Evolutionary conservation across 805 yeast genomes (phyloP).

Genomic region (Tetrapisispora fleetii): DNA sequence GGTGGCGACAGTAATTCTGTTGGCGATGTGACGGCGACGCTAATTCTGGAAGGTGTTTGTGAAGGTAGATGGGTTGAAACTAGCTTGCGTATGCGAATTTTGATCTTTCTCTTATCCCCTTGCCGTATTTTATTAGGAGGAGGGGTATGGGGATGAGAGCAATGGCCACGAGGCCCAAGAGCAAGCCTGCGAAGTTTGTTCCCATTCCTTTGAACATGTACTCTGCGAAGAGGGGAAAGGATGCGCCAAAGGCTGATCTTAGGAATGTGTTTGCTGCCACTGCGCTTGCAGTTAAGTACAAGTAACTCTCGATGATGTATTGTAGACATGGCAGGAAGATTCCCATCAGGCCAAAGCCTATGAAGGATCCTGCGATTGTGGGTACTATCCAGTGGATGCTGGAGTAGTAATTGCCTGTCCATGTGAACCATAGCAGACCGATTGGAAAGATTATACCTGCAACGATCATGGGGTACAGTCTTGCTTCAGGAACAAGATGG

Average conservation of each 20-base stretch:
- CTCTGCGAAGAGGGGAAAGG: slow-evolving; percentile 61
- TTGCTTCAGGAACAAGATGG: slow-evolving; percentile 60
- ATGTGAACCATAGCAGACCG: slow-evolving; percentile 78
- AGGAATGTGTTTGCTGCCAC: slow-evolving; percentile 63
- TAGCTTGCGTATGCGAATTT: slow-evolving; percentile 39
- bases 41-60: not conserved
- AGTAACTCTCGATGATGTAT: slow-evolving; percentile 63
- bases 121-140: slow-evolving; percentile 51
- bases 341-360: slow-evolving; percentile 59
- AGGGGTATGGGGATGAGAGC: slow-evolving; percentile 60
- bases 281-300: slow-evolving; percentile 68
- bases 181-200: slow-evolving; percentile 68
- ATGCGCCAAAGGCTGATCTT: slow-evolving; percentile 59
- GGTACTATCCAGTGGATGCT: slow-evolving; percentile 76
- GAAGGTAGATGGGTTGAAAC: too few relatives aligned
- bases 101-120: slow-evolving; percentile 43
- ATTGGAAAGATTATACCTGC: slow-evolving; percentile 65
- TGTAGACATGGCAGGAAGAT: slow-evolving; percentile 62
- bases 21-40: not conserved
- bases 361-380: slow-evolving; percentile 49
- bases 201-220: slow-evolving; percentile 64
- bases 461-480: slow-evolving; percentile 65
- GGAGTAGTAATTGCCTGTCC: slow-evolving; percentile 67
- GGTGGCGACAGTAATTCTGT: too few relatives aligned
- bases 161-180: slow-evolving; percentile 52